Conservation (phyloP, 2,329 filamentous ascomycete genomes). For the Fusarium sp. region DNA sequence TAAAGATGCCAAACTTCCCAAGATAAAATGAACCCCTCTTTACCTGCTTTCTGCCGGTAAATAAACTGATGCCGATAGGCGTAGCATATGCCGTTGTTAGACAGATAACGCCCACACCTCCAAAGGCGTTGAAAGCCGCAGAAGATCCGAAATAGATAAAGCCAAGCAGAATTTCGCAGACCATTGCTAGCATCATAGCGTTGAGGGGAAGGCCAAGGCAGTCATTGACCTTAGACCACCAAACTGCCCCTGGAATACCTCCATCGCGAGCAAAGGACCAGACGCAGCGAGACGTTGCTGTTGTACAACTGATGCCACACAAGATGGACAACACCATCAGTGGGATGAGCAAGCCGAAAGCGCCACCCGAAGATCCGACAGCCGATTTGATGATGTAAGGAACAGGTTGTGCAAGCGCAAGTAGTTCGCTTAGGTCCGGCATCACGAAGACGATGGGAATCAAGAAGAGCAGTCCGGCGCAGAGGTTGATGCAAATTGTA, state of each 20-base stretch:
- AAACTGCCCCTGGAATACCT: constrained; percentile 10
- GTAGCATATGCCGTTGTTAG: constrained; percentile 19
- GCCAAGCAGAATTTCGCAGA: constrained; percentile 1
- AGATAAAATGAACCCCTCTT: constrained; percentile 12
- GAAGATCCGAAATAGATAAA: constrained; percentile 20
- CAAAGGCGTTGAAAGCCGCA: constrained; percentile 18
- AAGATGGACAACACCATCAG: constrained; percentile 10
- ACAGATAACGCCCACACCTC: constrained; percentile 8
- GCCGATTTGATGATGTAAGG: constrained; percentile 69
- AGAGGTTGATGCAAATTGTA: constrained; percentile 74
- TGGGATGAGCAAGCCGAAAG: constrained; percentile 5
- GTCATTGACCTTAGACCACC: constrained; percentile 11
- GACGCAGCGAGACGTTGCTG: constrained; percentile 15
- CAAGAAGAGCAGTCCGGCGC: constrained; percentile 75
- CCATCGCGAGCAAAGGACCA: constrained; percentile 23
- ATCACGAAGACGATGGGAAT: constrained; percentile 77
- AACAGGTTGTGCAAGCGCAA: constrained; percentile 69
- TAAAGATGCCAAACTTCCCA: neutral
- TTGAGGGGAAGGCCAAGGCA: constrained; percentile 10
- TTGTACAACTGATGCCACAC: constrained; percentile 19
- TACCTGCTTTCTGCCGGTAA: constrained; percentile 6
- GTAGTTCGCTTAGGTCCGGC: constrained; percentile 68
- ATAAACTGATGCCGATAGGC: constrained; percentile 8
- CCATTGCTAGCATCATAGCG: constrained; percentile 20
- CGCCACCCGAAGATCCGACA: constrained; percentile 1